Base-by-base conservation (phyloP, 2,329 filamentous ascomycete species). In the Apiospora malaysiana region DNA sequence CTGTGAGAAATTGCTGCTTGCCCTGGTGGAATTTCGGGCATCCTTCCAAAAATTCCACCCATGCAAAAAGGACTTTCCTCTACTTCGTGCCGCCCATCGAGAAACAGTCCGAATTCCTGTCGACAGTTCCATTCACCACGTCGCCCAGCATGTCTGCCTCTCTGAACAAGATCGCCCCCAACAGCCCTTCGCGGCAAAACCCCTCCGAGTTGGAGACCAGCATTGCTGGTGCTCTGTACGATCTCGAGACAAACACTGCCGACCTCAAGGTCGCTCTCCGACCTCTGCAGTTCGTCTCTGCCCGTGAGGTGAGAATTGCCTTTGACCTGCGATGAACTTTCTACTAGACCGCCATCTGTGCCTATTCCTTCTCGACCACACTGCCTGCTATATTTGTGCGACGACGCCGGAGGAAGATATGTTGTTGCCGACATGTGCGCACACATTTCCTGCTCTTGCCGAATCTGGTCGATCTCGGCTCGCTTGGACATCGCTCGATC, bases 171-270 rank as follows among this genome's bases (percentile, higher is more conserved):
- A 98, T 98, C 86, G 94, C 95, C 84, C 86, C 91, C 85, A 98
- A 96, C 92, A 97, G 94, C 92, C 93, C 95, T 80, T 98, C 95
- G 87, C 91, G 94, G 90, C 90, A 93, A 85, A 97, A 92, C 88
- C 96, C 96, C 80, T 97, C 94, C 79, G 96, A 99, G 92, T 92
- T 98, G 81, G 96, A 99, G 94, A 92, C 90, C 86, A 94, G 88
- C 90, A 97, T 99, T 85, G 96, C 96, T 85, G 93, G 92, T 87
- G 96, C 96, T 88, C 94, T 99, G 78, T 97, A 93, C 90, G 96
- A 99, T 83, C 94, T 99, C 87, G 96, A 99, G 94, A 95, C 92
- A 89, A 98, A 98, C 92, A 97, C 96, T 83, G 89, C 94, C 85
- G 96, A 99, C 88, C 93, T 99, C 88, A 97, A 95, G 93, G 91